phyloP scores from a whole-genome alignment of 2,329 filamentous ascomycete genomes.

The Neospermospora avenae region DNA sequence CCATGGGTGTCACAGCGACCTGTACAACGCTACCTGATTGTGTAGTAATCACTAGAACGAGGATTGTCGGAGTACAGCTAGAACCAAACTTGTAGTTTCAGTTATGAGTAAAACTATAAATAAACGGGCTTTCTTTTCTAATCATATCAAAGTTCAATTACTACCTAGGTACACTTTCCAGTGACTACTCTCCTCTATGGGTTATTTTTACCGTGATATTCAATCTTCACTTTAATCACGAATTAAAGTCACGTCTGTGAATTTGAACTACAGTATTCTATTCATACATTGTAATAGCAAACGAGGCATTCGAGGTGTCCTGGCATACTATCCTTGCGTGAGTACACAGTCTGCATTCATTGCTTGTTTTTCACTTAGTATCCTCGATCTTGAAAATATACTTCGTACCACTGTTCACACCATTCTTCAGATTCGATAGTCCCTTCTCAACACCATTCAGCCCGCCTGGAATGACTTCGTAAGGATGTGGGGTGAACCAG shows the following conservation, averaged over 20 bases:
- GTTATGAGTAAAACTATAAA: too few species aligned
- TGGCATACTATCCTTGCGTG: too few species aligned
- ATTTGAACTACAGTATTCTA: background rate
- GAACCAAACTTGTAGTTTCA: too few species aligned
- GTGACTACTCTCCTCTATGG: too few species aligned
- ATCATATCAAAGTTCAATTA: too few species aligned
- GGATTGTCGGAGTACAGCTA: too few species aligned
- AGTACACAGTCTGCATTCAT: background rate
- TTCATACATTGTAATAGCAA: background rate
- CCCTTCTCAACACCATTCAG: constrained; percentile 47
- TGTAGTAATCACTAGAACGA: background rate
- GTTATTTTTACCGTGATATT: too few species aligned
- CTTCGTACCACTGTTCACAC: constrained; percentile 61
- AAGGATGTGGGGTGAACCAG: constrained; percentile 47
- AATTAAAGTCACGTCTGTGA: background rate
- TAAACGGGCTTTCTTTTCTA: too few species aligned
- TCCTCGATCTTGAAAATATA: constrained; percentile 51
- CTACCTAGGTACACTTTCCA: too few species aligned
- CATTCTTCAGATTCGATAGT: constrained; percentile 53
- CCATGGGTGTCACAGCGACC: background rate
- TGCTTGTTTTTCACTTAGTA: constrained; percentile 22
- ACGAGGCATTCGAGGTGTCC: too few species aligned
- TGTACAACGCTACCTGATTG: background rate
- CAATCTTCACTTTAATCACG: too few species aligned
- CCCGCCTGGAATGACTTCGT: constrained; percentile 49